These are phyloP conservation scores for Chlamydomonas urium DNA, from an alignment of 139 green algal genomes.

Conservation along the genomic window DNA sequence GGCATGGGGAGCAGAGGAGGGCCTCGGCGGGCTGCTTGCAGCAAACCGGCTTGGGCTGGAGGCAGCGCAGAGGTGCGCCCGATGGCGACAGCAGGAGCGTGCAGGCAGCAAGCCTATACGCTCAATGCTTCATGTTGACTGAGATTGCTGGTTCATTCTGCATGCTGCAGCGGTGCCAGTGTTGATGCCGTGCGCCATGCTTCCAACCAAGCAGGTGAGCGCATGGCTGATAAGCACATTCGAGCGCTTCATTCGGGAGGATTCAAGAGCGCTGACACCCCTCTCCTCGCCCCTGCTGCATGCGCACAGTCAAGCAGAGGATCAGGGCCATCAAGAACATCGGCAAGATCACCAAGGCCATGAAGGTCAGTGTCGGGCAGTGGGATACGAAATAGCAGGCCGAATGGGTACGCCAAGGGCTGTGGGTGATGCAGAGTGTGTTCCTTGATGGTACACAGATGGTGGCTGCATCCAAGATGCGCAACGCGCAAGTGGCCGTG, in stretches of 20 bases:
- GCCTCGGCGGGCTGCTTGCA: neutral
- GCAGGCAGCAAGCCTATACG: no score
- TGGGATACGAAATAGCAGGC: no score
- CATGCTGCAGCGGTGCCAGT: no score
- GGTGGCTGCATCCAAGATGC: slow-evolving; percentile 98
- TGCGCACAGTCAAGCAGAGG: slow-evolving; percentile 84
- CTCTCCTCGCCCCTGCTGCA: neutral
- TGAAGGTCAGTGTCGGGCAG: slow-evolving; percentile 65
- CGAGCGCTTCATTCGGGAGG: neutral
- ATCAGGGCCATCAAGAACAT: slow-evolving; percentile 98
- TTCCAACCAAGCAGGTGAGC: slow-evolving; percentile 49
- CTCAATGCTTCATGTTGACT: no score
- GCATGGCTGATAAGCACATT: no score
- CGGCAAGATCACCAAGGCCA: slow-evolving; percentile 98
- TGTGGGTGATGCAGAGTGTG: no score
- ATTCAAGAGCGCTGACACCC: neutral
- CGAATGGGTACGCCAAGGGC: no score
- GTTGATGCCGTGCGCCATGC: slow-evolving; percentile 41
- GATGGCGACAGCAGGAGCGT: no score
- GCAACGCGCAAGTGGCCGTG: slow-evolving; percentile 71
- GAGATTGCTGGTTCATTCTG: no score
- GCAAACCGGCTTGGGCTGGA: neutral
- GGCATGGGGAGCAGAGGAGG: neutral
- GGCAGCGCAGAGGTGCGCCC: neutral
- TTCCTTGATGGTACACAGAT: no score